Conservation (phyloP, 192 early-diverging fungal species). For the Thoreauomyces humboldtii region DNA sequence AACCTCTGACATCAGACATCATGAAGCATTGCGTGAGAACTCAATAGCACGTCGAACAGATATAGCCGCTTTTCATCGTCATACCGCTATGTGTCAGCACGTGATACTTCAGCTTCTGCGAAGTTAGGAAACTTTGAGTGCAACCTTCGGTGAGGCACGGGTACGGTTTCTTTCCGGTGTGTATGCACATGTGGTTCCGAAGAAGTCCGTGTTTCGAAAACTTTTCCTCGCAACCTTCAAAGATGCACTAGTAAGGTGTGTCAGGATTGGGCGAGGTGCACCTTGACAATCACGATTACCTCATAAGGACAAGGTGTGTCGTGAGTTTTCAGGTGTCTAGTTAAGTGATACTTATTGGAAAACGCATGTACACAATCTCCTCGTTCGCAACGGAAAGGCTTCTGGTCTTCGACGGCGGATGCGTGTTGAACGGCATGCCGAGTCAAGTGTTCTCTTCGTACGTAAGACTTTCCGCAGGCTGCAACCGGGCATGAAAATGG, state of each 20-base stretch:
- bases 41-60: not conserved
- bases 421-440: slow-evolving; percentile 17
- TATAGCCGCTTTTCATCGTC: not conserved
- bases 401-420: not conserved
- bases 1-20: not conserved
- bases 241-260: slow-evolving; percentile 11
- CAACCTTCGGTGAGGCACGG: not conserved
- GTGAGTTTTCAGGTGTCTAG: slow-evolving; percentile 15
- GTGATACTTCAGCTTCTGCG: slow-evolving; percentile 21
- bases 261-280: not conserved
- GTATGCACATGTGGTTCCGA: slow-evolving; percentile 14
- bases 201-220: slow-evolving; percentile 24
- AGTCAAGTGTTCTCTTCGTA: slow-evolving; percentile 15
- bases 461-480: slow-evolving; percentile 14
- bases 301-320: slow-evolving; percentile 10
- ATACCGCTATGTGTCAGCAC: slow-evolving; percentile 2
- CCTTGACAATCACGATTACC: not conserved
- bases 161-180: slow-evolving; percentile 15
- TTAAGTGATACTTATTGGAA: slow-evolving; percentile 22
- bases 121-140: slow-evolving; percentile 4
- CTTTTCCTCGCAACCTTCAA: slow-evolving; percentile 9
- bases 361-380: slow-evolving; percentile 6
- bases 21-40: too few relatives aligned
- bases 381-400: slow-evolving; percentile 16
- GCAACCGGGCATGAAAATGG: slow-evolving; percentile 9